Evolutionary conservation across 306 rosid genomes (phyloP), one percentile per base, ranked within the genome.

Genomic region (Prinsepia uniflora): DNA sequence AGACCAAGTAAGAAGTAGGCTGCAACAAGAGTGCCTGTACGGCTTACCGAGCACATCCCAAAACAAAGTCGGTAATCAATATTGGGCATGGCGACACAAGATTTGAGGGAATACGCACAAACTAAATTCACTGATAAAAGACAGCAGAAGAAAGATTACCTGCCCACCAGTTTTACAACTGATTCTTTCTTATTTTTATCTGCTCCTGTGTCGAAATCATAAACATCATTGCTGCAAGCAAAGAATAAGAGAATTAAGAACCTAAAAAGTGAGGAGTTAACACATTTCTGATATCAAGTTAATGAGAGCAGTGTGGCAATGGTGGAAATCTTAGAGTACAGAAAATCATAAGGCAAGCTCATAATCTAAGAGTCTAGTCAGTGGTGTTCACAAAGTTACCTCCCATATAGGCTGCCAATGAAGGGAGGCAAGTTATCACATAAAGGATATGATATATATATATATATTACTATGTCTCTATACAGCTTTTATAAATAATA

Each of bases 161-260:
- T 86, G 49, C 96, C 88, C 43, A 76, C 77, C 39, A 92, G 76
- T 75, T 92, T 90, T 44, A 92, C 96, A 70, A 92, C 92, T 20
- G 96, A 90, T 71, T 92, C 98, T 46, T 78, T 82, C 76, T 92
- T 92, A 85, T 88, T 76, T 84, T 83, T 84, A 74, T 90, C 96
- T 43, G 89, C 98, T 85, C 96, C 98, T 54, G 98, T 92, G 62
- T 89, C 94, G 15, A 85, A 90, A 85, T 92, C 98, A 44, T 90
- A 88, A 45, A 86, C 96, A 71, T 92, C 98, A 63, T 92, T 92
- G 86, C 96, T 92, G 90, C 80, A 59, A 54, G 36, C 30, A 58
- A 68, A 2, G 20, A 50, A 62, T 2, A 9, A 8, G 47, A 36
- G 15, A 49, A 7, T 67, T 67, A 65, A 63, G 40, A 44, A 70